phyloP scores from a whole-genome alignment of 1,284 basidiomycete species.

The Tylopilus orsonianus region DNA sequence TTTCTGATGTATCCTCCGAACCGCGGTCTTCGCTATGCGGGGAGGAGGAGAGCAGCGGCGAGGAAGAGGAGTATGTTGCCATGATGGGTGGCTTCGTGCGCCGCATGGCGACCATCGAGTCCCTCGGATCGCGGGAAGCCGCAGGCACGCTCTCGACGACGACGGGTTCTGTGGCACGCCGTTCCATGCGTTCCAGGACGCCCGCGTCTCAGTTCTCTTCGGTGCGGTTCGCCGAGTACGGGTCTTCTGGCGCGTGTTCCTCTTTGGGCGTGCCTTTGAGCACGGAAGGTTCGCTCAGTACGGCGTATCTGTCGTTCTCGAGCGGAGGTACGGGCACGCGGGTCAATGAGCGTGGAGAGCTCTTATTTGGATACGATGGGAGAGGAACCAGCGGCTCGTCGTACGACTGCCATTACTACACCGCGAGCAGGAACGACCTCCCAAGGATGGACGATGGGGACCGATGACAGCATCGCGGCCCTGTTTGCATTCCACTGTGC shows the following conservation, averaged over 20 bases:
- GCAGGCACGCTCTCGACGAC: constrained; percentile 15
- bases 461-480: constrained; percentile 3
- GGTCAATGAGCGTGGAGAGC: constrained; percentile 33
- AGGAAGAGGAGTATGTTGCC: constrained; percentile 49
- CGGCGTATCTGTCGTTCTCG: constrained; percentile 30
- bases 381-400: constrained; percentile 9
- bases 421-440: constrained; percentile 18
- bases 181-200: constrained; percentile 19
- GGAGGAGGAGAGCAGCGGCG: constrained; percentile 35
- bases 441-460: constrained; percentile 7
- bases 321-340: constrained; percentile 21
- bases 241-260: constrained; percentile 18
- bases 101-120: constrained; percentile 79
- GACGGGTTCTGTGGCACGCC: constrained; percentile 21
- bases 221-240: constrained; percentile 19
- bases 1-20: constrained; percentile 18
- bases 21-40: constrained; percentile 13
- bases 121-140: constrained; percentile 59
- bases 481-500: neutral
- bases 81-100: constrained; percentile 61
- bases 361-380: constrained; percentile 9
- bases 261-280: constrained; percentile 7
- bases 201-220: constrained; percentile 29
- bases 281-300: constrained; percentile 19
- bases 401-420: constrained; percentile 17